Base-by-base conservation (phyloP, 2,329 filamentous ascomycete species). In the Claviceps sp. region DNA sequence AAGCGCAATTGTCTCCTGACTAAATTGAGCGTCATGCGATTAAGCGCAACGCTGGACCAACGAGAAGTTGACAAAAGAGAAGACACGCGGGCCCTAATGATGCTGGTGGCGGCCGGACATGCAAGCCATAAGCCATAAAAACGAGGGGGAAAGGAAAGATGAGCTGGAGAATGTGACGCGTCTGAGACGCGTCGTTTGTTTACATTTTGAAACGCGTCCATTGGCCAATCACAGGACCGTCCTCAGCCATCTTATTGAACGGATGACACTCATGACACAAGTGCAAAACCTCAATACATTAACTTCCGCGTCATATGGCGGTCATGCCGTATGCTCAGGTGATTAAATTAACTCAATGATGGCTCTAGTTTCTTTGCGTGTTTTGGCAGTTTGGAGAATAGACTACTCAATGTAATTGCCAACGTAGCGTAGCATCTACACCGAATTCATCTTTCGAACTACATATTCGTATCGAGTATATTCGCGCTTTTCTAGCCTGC, bases 171-270 rank as follows among this genome's bases (percentile, higher is more conserved):
- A 18, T 16, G 13, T 37, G 49, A 51, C 40, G 52, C 48, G 45
- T 48, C 41, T 24, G 18, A 54, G 45, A 54, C 52, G 52, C 52
- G 49, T 54, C 45, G 2, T 47, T 51, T 54, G 52, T 54, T 54
- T 54, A 54, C 52, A 42, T 45, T 30, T 22, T 41, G 9, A 44
- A 41, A 45, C 48, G 48, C 48, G 48, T 34, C 18, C 24, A 18
- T 5, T 40, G 41, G 7, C 52, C 52, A 53, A 53, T 48, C 52
- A 48, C 14, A 20, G 14, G 37, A 16, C 30, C 4, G 26, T 34
- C 30, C 30, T 30, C 26, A 30, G 26, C 26, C 26, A 3, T 30
- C 30, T 11, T 4, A 34, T 11, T 11, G 30, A 34, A 1, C 26
- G 30, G 30, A 34, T 34, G 30, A 34, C 8, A 30, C 30, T 30